Evolutionary conservation across 768 basidiomycete species (phyloP).

Genomic region (Lactarius hengduanensis): DNA sequence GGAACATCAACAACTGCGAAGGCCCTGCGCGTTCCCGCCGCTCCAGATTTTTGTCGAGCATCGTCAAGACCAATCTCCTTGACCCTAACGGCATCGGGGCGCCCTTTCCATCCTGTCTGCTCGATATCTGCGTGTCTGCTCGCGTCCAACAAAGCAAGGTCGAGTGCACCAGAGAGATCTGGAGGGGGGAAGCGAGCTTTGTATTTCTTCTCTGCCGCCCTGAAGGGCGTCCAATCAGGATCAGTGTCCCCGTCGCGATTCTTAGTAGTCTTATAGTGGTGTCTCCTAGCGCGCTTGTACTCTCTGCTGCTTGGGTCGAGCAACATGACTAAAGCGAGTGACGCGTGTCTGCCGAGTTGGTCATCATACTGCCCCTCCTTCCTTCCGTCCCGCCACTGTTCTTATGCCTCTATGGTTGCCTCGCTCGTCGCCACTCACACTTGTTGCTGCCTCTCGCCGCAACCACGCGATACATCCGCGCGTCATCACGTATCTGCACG

Average conservation of each 20-base stretch:
- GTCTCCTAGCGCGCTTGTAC: slow-evolving; percentile 60
- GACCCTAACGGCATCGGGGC: slow-evolving; percentile 39
- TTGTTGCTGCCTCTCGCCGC: slow-evolving; percentile 38
- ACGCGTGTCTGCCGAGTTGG: slow-evolving; percentile 2
- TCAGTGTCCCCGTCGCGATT: slow-evolving; percentile 48
- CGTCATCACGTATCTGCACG: slow-evolving; percentile 18
- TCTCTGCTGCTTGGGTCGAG: slow-evolving; percentile 49
- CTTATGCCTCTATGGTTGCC: slow-evolving; percentile 79
- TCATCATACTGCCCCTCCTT: not conserved
- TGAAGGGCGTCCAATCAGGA: slow-evolving; percentile 69
- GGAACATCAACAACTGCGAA: slow-evolving; percentile 55
- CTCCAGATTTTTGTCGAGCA: not conserved
- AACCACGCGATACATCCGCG: slow-evolving; percentile 27
- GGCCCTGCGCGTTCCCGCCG: slow-evolving; percentile 34
- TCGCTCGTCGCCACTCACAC: slow-evolving; percentile 47
- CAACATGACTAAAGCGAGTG: slow-evolving; percentile 6
- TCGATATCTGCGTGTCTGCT: slow-evolving; percentile 43
- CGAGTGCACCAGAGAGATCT: slow-evolving; percentile 65
- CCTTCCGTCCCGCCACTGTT: slow-evolving; percentile 4
- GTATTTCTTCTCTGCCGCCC: slow-evolving; percentile 76
- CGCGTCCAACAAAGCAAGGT: slow-evolving; percentile 53
- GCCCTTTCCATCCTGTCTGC: slow-evolving; percentile 49
- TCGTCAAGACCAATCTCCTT: slow-evolving; percentile 35
- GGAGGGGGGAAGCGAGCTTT: slow-evolving; percentile 79
- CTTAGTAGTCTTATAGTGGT: slow-evolving; percentile 58